A percentile compares a stretch with the other conserved stretches of the same genome.
Evolutionary conservation across 2,329 filamentous ascomycete genomes (phyloP).

Genomic region (Aspergillus sp.): DNA sequence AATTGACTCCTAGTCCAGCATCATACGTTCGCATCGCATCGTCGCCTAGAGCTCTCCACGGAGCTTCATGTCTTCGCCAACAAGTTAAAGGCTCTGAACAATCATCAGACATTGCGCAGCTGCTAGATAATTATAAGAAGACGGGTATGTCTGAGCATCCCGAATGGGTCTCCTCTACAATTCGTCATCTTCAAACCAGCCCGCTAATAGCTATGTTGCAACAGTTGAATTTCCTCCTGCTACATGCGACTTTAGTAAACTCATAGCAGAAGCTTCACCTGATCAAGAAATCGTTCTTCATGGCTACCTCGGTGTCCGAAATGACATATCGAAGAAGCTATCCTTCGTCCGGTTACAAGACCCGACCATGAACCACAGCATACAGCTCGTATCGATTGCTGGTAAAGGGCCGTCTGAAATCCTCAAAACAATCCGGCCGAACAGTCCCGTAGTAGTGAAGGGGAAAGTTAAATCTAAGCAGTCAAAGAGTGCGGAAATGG

Average conservation of each 20-base stretch:
- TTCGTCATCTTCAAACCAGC: neutral
- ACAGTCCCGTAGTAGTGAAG: constrained; percentile 60
- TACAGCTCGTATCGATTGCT: constrained; percentile 56
- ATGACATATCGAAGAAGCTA: constrained; percentile 70
- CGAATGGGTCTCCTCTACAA: neutral
- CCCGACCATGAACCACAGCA: constrained; percentile 47
- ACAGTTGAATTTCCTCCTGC: constrained; percentile 54
- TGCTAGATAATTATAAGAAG: constrained; percentile 51
- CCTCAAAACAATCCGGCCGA: constrained; percentile 51
- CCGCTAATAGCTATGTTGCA: constrained; percentile 16
- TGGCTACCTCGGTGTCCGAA: constrained; percentile 73
- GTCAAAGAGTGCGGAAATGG: constrained; percentile 34
- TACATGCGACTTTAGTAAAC: constrained; percentile 45
- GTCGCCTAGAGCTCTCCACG: constrained; percentile 29
- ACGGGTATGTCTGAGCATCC: constrained; percentile 41
- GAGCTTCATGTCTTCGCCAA: constrained; percentile 27
- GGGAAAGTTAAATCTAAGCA: constrained; percentile 53
- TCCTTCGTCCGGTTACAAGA: constrained; percentile 68
- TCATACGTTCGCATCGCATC: constrained; percentile 11
- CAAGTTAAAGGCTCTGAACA: constrained; percentile 13
- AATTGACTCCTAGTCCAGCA: constrained; percentile 13
- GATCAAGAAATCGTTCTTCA: constrained; percentile 58
- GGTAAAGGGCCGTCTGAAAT: constrained; percentile 42
- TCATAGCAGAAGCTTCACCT: constrained; percentile 35
- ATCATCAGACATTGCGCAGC: constrained; percentile 24